Percentiles rank a stretch among this genome's conserved stretches.
Conservation (phyloP, 768 basidiomycete species). For the Sistotremastrum suecicum region DNA sequence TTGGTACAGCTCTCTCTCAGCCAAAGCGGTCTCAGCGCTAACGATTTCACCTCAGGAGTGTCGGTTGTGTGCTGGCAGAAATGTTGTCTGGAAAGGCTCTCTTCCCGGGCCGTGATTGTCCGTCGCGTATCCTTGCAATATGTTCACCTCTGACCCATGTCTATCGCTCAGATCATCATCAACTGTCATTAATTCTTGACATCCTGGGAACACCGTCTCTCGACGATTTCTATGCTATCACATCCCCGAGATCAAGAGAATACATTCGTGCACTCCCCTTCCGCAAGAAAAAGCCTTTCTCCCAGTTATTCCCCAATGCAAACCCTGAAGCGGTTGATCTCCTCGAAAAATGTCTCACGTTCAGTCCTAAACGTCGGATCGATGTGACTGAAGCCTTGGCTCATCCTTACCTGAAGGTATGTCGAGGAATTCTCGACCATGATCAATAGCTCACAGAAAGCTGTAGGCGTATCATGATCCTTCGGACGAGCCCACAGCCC, state of each 20-base stretch:
- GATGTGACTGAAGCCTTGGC: conserved; percentile 77
- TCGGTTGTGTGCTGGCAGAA: conserved; percentile 79
- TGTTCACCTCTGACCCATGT: conserved; percentile 1
- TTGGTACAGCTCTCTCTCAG: conserved; percentile 27
- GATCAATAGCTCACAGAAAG: neutral
- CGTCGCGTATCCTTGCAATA: conserved; percentile 16
- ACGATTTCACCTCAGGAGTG: conserved; percentile 21
- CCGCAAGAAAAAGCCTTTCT: conserved; percentile 62
- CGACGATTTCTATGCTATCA: conserved; percentile 92
- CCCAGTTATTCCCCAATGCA: conserved; percentile 58
- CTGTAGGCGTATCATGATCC: conserved; percentile 75
- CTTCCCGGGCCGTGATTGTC: conserved; percentile 92
- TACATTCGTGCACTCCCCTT: conserved; percentile 85
- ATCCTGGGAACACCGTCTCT: conserved; percentile 84
- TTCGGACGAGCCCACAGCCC: conserved; percentile 76
- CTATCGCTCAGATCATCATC: conserved; percentile 65
- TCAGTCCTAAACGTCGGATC: conserved; percentile 77
- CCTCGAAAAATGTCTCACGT: conserved; percentile 68
- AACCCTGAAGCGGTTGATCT: conserved; percentile 66
- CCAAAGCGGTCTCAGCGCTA: too few relatives aligned
- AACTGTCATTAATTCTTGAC: conserved; percentile 83
- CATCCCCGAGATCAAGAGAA: conserved; percentile 62
- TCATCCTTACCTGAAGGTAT: conserved; percentile 79
- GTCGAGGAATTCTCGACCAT: conserved; percentile 10
- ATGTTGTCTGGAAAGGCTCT: conserved; percentile 86